Base-by-base conservation (phyloP, 768 basidiomycete genomes). In the Paxillus involutus region DNA sequence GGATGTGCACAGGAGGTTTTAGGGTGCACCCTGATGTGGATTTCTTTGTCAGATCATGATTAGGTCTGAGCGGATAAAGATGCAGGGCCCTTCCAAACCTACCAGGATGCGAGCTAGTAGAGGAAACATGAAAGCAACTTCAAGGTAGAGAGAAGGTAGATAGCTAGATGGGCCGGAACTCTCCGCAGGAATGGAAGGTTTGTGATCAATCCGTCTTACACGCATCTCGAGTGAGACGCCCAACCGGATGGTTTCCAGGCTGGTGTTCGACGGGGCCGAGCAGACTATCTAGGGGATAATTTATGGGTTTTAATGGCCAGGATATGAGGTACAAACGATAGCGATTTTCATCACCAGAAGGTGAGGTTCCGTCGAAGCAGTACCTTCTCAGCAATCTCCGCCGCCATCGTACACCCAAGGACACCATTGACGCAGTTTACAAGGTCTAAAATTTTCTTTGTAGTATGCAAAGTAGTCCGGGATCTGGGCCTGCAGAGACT, bases 11-110 rank as follows among this genome's bases (percentile, higher is more conserved):
- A 57, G n/a, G 44, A 36, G 32, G 50, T 54, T 67, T 62, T 58
- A 57, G 69, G 69, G 69, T 71, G 57, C 59, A 60, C 69, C 69
- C 69, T 71, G 69, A 66, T 32, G 48, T 49, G 56, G 56, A 52
- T 36, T 33, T 52, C 54, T 47, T 54, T 49, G 53, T 55, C 54
- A 41, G 45, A 58, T 52, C 57, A 52, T 56, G 58, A 56, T 42
- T 49, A 47, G 55, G 47, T 37, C 24, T 7, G 44, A 42, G n/a
- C 14, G 17, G 57, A 60, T 26, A 45, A 55, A 43, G 53, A 57
- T 51, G 56, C 53, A 52, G 51, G 49, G 35, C 26, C 41, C 45
- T 57, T 54, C 53, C 19, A 52, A 53, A 16, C 35, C 17, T 21
- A 17, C 29, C 29, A 16, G 19, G 17, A 33, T 14, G 47, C 54